Conservation (phyloP, 495 filamentous ascomycete species). For the Antarctomyces pellizariae region DNA sequence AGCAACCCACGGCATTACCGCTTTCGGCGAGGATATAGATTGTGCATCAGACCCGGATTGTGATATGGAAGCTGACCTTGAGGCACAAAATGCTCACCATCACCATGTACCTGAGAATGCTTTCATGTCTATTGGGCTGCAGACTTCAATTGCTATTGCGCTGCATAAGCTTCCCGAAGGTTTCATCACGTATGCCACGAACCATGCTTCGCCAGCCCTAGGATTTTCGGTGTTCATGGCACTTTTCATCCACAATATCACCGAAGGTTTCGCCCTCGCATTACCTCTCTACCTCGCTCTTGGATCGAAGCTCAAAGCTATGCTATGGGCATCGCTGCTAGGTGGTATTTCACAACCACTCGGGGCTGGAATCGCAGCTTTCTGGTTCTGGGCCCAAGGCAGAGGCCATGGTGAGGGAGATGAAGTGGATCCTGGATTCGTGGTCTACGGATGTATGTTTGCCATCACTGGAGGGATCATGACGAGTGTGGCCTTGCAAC, state of each 20-base stretch:
- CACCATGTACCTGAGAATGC: conserved; percentile 94
- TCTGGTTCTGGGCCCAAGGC: conserved; percentile 46
- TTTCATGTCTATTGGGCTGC: conserved; percentile 77
- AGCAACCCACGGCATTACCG: no score
- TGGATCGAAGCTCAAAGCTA: conserved; percentile 47
- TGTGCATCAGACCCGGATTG: no score
- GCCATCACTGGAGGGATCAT: conserved; percentile 82
- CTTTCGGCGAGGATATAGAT: no score
- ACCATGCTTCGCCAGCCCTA: conserved; percentile 74
- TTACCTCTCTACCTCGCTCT: conserved; percentile 79
- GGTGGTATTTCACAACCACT: conserved; percentile 73
- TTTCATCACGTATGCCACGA: conserved; percentile 96
- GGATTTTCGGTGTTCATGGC: conserved; percentile 86
- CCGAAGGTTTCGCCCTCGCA: conserved; percentile 87
- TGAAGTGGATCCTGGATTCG: conserved; percentile 34
- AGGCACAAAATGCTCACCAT: conserved; percentile 49
- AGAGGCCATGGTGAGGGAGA: no score
- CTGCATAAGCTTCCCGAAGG: conserved; percentile 94
- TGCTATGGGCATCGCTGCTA: conserved; percentile 61
- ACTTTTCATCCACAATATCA: conserved; percentile 92
- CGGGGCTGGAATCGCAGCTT: conserved; percentile 60
- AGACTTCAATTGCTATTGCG: conserved; percentile 84
- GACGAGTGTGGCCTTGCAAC: conserved; percentile 70
- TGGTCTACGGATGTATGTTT: conserved; percentile 74
- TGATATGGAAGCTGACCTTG: no score